phyloP scores from a whole-genome alignment of 2,329 filamentous ascomycete species.

The Hypoxylon rubiginosum region DNA sequence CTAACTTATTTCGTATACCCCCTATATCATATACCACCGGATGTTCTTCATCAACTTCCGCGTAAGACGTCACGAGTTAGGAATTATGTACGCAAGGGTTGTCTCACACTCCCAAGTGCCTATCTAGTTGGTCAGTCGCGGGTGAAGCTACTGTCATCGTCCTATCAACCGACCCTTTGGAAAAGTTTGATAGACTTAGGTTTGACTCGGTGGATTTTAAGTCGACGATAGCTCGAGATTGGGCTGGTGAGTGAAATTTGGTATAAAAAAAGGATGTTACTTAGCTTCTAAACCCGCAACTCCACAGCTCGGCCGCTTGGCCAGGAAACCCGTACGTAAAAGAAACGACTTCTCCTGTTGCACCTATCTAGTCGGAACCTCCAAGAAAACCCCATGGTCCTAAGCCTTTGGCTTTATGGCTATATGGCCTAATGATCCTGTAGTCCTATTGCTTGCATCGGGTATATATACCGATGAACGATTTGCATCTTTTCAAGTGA shows the following conservation, averaged over 20 bases:
- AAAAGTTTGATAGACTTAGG: constrained; percentile 13
- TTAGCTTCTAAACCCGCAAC: constrained; percentile 20
- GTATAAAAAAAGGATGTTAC: constrained; percentile 2
- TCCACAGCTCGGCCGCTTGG: constrained; percentile 28
- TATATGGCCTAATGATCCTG: neutral
- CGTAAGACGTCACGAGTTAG: constrained; percentile 27
- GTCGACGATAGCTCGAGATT: constrained; percentile 13
- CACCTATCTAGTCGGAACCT: constrained; percentile 17
- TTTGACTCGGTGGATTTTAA: constrained; percentile 26
- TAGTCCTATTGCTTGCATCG: constrained; percentile 5
- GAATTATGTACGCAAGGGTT: constrained; percentile 23
- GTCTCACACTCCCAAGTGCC: constrained; percentile 18
- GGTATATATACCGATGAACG: constrained; percentile 28
- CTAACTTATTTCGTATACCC: neutral
- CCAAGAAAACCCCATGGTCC: constrained; percentile 3
- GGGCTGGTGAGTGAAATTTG: constrained; percentile 11
- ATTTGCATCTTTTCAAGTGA: neutral
- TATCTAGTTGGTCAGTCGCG: constrained; percentile 15
- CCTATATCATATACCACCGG: neutral
- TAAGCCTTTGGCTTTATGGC: neutral
- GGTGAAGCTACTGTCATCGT: constrained; percentile 12
- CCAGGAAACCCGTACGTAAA: constrained; percentile 36
- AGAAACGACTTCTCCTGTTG: constrained; percentile 33
- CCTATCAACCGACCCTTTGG: constrained; percentile 4
- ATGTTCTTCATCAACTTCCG: constrained; percentile 16